phyloP scores from a whole-genome alignment of 371 early-diverging fungal genomes.

The Lichtheimia hyalospora region DNA sequence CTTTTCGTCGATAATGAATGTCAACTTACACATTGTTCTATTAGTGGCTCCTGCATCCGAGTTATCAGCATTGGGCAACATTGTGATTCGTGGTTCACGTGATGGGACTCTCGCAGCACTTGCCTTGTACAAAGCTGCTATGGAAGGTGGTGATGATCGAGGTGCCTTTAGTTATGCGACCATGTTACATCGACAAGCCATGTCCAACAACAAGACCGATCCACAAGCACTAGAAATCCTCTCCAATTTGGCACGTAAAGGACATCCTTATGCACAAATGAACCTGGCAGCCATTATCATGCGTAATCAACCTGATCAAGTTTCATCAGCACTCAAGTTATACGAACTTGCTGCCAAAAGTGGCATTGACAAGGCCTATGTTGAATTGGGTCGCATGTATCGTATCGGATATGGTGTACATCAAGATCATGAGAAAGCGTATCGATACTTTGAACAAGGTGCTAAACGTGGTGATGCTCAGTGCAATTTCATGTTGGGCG shows the following conservation, averaged over 20 bases:
- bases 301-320: constrained; percentile 35
- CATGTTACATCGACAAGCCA: constrained; percentile 41
- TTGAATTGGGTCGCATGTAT: constrained; percentile 49
- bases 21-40: no score
- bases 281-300: constrained; percentile 47
- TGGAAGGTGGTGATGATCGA: constrained; percentile 45
- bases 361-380: constrained; percentile 35
- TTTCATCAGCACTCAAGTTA: constrained; percentile 33
- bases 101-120: constrained; percentile 37
- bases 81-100: constrained; percentile 12
- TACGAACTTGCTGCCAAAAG: constrained; percentile 44
- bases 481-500: constrained; percentile 51
- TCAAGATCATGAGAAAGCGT: constrained; percentile 45
- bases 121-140: constrained; percentile 36
- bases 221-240: constrained; percentile 32
- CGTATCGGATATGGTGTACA: constrained; percentile 46
- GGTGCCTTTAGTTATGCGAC: constrained; percentile 52
- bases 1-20: no score
- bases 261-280: constrained; percentile 52
- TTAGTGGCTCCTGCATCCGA: not conserved
- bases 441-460: constrained; percentile 41
- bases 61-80: constrained; percentile 17
- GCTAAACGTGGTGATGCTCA: constrained; percentile 38
- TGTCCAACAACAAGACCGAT: constrained; percentile 36
- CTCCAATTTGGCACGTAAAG: constrained; percentile 44